These are phyloP conservation scores for Leccinum subgranulosum DNA, from an alignment of 768 basidiomycete genomes.

Conservation along the genomic window DNA sequence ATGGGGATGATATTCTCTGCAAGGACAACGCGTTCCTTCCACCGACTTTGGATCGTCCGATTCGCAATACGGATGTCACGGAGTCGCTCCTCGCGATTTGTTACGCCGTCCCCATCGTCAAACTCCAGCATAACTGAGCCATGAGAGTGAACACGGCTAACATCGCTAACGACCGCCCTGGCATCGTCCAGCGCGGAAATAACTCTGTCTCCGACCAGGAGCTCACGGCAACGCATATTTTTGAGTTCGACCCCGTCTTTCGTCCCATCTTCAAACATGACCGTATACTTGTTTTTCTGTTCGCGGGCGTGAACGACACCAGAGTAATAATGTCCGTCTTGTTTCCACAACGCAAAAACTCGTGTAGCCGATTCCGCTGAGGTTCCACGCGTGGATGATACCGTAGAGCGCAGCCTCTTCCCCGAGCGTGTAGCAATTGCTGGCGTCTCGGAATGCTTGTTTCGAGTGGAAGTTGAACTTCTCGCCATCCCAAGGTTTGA, in stretches of 20 bases:
- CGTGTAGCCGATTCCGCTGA: constrained; percentile 40
- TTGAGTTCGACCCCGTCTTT: constrained; percentile 44
- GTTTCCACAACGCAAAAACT: constrained; percentile 70
- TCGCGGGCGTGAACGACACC: constrained; percentile 48
- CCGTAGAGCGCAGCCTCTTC: constrained; percentile 41
- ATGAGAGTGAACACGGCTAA: constrained; percentile 29
- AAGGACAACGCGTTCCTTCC: constrained; percentile 51
- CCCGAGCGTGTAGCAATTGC: constrained; percentile 33
- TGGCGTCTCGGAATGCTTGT: constrained; percentile 24
- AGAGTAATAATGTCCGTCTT: constrained; percentile 57
- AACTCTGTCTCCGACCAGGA: constrained; percentile 57
- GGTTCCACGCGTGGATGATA: constrained; percentile 21
- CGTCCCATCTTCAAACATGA: constrained; percentile 69
- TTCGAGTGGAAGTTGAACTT: constrained; percentile 26
- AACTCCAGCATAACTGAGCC: constrained; percentile 36
- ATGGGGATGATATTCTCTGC: constrained; percentile 42
- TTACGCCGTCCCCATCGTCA: constrained; percentile 35
- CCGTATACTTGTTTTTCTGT: constrained; percentile 34
- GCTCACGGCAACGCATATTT: constrained; percentile 50
- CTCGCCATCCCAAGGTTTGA: constrained; percentile 21
- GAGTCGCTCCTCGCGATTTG: constrained; percentile 29
- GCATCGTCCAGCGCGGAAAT: constrained; percentile 32
- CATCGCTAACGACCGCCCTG: constrained; percentile 31
- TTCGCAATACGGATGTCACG: constrained; percentile 47
- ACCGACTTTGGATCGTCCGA: constrained; percentile 47